Evolutionary conservation across 2,329 filamentous ascomycete species (phyloP), one percentile per base, ranked within the genome.

Genomic region (Diplodia sapinea): DNA sequence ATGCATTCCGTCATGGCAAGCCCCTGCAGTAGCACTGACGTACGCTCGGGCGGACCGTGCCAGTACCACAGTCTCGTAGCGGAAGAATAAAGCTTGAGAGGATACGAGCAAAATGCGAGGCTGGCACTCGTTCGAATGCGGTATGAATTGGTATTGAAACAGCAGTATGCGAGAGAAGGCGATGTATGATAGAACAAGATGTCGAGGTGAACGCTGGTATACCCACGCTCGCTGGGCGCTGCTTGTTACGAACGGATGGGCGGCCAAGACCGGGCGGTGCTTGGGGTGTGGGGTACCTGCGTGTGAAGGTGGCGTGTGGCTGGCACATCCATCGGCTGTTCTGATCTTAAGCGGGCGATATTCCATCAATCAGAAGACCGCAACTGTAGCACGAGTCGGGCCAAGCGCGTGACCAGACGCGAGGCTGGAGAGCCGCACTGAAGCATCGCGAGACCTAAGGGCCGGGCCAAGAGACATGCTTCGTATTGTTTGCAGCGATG

Each of bases 401-500:
- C 40, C 40, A 62, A 33, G 59, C 43, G 59, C 59, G 59, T 51
- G 59, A 63, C 59, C 13, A 6, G 29, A n/a, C 33, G 43, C 40
- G 47, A 51, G n/a, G 59, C 59, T 51, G 9, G 59, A 52, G 59
- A 63, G 59, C 59, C 59, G 59, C 59, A 63, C 47, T 26, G 59
- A 51, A 38, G 59, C n/a, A 38, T 63, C 31, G 40, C 12, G 47
- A 51, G 59, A 51, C 43, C 47, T n/a, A 63, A 51, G 47, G 26
- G 8, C 43, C 31, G 26, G 56, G 57, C 57, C 57, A 62, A 62
- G 57, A 15, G 13, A 13, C 17, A 47, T 15, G 26, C 38, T 62
- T 63, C 59, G 59, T 63, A 63, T 51, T 36, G 2, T 20, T 36
- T 17, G 40, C 50, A n/a, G 57, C 40, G 57, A 62, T 4, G n/a